Conservation (phyloP, 495 filamentous ascomycete species). For the Hypoxylon trugodes region DNA sequence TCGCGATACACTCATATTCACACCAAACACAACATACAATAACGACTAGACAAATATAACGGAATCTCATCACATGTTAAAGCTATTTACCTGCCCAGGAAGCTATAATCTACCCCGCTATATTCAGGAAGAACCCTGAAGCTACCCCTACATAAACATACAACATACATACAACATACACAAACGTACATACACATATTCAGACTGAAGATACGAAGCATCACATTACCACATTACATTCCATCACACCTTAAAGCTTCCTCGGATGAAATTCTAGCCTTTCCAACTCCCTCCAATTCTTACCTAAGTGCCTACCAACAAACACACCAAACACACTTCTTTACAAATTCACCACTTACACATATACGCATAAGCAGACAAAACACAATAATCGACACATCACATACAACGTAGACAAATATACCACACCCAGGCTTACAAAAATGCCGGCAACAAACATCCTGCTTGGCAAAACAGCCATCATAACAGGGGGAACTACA, state of each 20-base stretch:
- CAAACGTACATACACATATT: too few relatives aligned
- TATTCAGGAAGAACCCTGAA: conserved; percentile 9
- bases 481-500: conserved; percentile 79
- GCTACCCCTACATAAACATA: background rate
- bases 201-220: too few relatives aligned
- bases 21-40: background rate
- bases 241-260: conserved; percentile 8
- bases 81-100: too few relatives aligned
- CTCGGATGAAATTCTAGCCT: conserved; percentile 1
- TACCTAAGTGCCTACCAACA: conserved; percentile 10
- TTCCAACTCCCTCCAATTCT: conserved; percentile 19
- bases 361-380: too few relatives aligned
- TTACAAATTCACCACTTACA: background rate
- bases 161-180: too few relatives aligned
- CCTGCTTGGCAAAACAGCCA: conserved; percentile 72
- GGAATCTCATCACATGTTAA: conserved; percentile 12
- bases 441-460: conserved; percentile 58
- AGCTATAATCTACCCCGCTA: conserved; percentile 10
- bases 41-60: background rate
- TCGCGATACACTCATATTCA: background rate
- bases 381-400: too few relatives aligned
- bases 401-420: background rate
- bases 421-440: background rate
- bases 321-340: background rate
- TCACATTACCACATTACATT: conserved; percentile 6